Percentiles rank a stretch among this genome's conserved stretches.
Conservation (phyloP, 768 basidiomycete genomes). For the Gymnopilus dilepis region DNA sequence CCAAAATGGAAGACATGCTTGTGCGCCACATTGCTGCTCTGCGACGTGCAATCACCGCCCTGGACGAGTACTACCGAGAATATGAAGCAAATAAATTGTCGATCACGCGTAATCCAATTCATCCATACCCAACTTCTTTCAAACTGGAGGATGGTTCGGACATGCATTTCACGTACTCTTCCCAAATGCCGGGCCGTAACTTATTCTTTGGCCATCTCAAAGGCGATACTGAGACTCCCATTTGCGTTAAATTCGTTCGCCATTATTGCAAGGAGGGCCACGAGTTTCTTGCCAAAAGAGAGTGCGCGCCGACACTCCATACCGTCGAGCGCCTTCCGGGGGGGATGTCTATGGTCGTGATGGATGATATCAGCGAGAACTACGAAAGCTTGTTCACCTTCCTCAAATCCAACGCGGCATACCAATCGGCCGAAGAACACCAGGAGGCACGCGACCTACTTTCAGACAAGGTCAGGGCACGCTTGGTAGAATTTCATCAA, state of each 20-base stretch:
- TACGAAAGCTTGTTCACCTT: slow-evolving; percentile 20
- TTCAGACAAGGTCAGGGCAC: background rate
- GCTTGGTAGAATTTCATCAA: no score
- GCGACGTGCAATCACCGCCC: slow-evolving; percentile 24
- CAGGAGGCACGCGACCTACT: background rate
- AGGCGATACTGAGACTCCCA: slow-evolving; percentile 5
- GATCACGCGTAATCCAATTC: slow-evolving; percentile 8
- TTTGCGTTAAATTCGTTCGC: slow-evolving; percentile 37
- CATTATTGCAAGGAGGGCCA: slow-evolving; percentile 34
- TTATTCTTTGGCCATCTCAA: slow-evolving; percentile 26
- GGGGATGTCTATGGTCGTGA: slow-evolving; percentile 38
- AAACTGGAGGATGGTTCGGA: slow-evolving; percentile 16
- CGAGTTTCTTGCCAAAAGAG: slow-evolving; percentile 20
- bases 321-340: slow-evolving; percentile 32
- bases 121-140: slow-evolving; percentile 22
- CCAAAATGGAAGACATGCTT: slow-evolving; percentile 5
- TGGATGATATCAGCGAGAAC: slow-evolving; percentile 32
- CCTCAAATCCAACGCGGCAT: slow-evolving; percentile 7
- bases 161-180: slow-evolving; percentile 24
- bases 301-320: slow-evolving; percentile 31
- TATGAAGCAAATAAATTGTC: slow-evolving; percentile 10
- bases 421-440: slow-evolving; percentile 1
- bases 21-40: slow-evolving; percentile 33
- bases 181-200: slow-evolving; percentile 12
- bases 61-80: slow-evolving; percentile 32